Evolutionary conservation across 2,329 filamentous ascomycete genomes (phyloP).

Genomic region (Hysterium pulicare): DNA sequence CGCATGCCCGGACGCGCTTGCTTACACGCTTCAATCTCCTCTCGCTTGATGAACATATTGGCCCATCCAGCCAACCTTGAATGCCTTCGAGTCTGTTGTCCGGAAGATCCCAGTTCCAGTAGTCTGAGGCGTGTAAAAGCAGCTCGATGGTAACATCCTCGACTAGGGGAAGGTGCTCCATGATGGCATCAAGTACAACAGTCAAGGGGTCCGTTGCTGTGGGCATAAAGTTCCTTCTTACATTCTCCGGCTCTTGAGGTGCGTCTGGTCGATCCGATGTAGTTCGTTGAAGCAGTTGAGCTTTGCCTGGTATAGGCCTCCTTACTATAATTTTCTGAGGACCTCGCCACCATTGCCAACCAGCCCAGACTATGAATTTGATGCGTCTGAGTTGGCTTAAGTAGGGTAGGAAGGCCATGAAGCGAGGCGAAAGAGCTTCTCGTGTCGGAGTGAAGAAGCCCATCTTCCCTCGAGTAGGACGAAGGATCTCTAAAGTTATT

Average conservation of each 20-base stretch:
- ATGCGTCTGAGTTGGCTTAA: slow-evolving; percentile 16
- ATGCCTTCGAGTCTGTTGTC: slow-evolving; percentile 22
- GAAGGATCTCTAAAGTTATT: slow-evolving; percentile 24
- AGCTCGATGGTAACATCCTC: slow-evolving; percentile 23
- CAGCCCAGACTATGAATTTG: slow-evolving; percentile 23
- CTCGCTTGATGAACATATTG: slow-evolving; percentile 8
- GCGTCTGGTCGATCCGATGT: slow-evolving; percentile 10
- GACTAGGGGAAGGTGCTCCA: slow-evolving; percentile 21
- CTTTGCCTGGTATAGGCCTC: background rate
- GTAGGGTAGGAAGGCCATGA: slow-evolving; percentile 21
- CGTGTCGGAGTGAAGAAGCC: slow-evolving; percentile 21
- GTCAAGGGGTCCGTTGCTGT: slow-evolving; percentile 13
- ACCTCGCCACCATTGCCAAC: slow-evolving; percentile 24
- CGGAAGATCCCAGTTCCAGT: slow-evolving; percentile 26
- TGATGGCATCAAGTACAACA: slow-evolving; percentile 17
- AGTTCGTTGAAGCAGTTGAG: slow-evolving; percentile 6
- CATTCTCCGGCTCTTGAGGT: slow-evolving; percentile 2
- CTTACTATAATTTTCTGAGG: too few species aligned
- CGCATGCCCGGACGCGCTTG: too few species aligned
- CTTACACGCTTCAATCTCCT: slow-evolving; percentile 11
- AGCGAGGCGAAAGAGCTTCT: slow-evolving; percentile 22
- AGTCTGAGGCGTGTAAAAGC: slow-evolving; percentile 18
- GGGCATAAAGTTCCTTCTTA: background rate
- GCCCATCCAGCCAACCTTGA: slow-evolving; percentile 23
- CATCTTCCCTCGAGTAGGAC: slow-evolving; percentile 12